A percentile compares a stretch with the other conserved stretches of the same genome.
phyloP scores from a whole-genome alignment of 495 filamentous ascomycete genomes.

The Tricharina praecox region DNA sequence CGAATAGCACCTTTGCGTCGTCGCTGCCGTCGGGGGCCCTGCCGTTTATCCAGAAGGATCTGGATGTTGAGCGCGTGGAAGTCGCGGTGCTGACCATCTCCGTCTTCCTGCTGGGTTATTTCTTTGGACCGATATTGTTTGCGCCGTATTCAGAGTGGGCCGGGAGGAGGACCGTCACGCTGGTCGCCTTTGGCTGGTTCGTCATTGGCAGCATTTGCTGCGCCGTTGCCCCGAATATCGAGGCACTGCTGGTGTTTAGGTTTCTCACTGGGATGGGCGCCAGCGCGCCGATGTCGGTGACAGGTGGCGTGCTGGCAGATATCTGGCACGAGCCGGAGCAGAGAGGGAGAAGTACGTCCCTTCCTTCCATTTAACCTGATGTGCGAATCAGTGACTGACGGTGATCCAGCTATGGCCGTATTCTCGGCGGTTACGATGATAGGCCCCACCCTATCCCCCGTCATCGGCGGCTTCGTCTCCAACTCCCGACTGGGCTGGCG shows the following conservation, averaged over 20 bases:
- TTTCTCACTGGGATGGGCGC: slow-evolving; percentile 38
- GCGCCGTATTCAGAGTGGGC: slow-evolving; percentile 39
- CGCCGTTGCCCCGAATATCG: slow-evolving; percentile 37
- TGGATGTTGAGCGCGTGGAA: slow-evolving; percentile 29
- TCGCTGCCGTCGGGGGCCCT: slow-evolving; percentile 36
- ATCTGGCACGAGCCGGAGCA: slow-evolving; percentile 34
- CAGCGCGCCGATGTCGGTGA: slow-evolving; percentile 34
- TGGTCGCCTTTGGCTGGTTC: slow-evolving; percentile 23
- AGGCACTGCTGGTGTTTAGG: slow-evolving; percentile 33
- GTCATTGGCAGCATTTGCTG: slow-evolving; percentile 37
- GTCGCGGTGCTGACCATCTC: slow-evolving; percentile 36
- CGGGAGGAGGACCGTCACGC: slow-evolving; percentile 20
- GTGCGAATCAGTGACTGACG: slow-evolving; percentile 21
- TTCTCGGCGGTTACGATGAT: slow-evolving; percentile 35
- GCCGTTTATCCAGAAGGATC: slow-evolving; percentile 30
- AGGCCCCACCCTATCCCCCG: slow-evolving; percentile 50
- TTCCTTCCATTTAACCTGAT: no score
- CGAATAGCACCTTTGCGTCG: slow-evolving; percentile 40
- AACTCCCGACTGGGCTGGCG: slow-evolving; percentile 30
- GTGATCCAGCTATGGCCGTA: slow-evolving; percentile 25
- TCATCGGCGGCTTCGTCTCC: slow-evolving; percentile 38
- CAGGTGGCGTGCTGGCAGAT: slow-evolving; percentile 37
- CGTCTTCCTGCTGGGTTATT: slow-evolving; percentile 38
- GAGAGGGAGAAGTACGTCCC: slow-evolving; percentile 35
- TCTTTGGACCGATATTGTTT: slow-evolving; percentile 35